A percentile compares a stretch with the other conserved stretches of the same genome.
phyloP scores from a whole-genome alignment of 768 basidiomycete species.

The Hericium alpestre region DNA sequence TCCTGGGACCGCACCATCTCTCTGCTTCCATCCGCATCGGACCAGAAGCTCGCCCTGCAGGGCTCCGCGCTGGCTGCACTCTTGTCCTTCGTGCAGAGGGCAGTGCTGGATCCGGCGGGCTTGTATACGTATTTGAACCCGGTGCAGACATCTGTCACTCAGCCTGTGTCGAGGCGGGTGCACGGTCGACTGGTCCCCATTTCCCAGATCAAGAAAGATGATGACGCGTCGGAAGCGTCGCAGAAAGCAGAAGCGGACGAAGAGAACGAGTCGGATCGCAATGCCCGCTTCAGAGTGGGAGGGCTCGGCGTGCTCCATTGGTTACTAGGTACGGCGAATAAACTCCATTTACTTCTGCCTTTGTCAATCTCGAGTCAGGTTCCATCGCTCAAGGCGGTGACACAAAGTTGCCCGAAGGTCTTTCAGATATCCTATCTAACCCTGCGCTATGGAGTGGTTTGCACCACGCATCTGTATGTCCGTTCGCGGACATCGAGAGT shows the following conservation, averaged over 20 bases:
- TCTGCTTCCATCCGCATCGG: not conserved
- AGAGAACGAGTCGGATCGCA: slow-evolving; percentile 60
- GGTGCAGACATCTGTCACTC: slow-evolving; percentile 29
- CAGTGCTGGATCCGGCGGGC: slow-evolving; percentile 50
- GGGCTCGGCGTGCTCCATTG: slow-evolving; percentile 57
- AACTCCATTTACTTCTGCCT: not conserved
- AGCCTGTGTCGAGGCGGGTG: slow-evolving; percentile 21
- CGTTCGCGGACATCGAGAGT: slow-evolving; percentile 32
- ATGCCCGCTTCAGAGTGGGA: slow-evolving; percentile 57
- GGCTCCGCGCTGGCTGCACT: slow-evolving; percentile 26
- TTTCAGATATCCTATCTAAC: slow-evolving; percentile 34
- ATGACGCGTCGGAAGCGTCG: slow-evolving; percentile 20
- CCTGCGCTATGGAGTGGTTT: slow-evolving; percentile 52
- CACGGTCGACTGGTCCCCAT: slow-evolving; percentile 22
- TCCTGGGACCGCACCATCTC: slow-evolving; percentile 40
- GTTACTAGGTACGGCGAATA: slow-evolving; percentile 37
- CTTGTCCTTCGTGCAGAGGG: slow-evolving; percentile 40
- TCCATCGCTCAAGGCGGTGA: slow-evolving; percentile 2
- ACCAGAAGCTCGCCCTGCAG: slow-evolving; percentile 23
- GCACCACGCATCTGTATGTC: slow-evolving; percentile 31
- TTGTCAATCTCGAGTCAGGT: not conserved
- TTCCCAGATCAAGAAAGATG: slow-evolving; percentile 23
- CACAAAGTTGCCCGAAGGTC: slow-evolving; percentile 16
- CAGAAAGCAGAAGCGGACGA: slow-evolving; percentile 50
- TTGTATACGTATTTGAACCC: slow-evolving; percentile 59